These are phyloP conservation scores for Limonium bicolor DNA, from an alignment of 148 eudicot genomes.

Conservation along the genomic window DNA sequence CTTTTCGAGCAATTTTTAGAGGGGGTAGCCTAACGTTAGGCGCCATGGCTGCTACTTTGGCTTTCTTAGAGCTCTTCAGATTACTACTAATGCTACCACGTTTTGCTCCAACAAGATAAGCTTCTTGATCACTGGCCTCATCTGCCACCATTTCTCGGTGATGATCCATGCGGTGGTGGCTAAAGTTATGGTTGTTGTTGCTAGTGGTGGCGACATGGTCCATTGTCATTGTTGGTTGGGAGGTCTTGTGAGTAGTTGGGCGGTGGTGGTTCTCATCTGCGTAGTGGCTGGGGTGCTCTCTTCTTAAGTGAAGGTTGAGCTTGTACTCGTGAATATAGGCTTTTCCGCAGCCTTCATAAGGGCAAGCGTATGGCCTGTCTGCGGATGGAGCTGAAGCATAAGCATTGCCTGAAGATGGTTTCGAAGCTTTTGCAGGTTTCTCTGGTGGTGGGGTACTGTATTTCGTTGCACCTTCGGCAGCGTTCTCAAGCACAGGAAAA, in stretches of 20 bases:
- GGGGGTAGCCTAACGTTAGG: constrained; percentile 62
- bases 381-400: constrained; percentile 61
- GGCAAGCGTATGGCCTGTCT: constrained; percentile 79
- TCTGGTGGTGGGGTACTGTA: constrained; percentile 51
- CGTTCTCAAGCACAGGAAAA: constrained; percentile 29
- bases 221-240: constrained; percentile 26
- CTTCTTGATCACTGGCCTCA: constrained; percentile 80
- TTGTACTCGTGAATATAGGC: constrained; percentile 96
- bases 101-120: constrained; percentile 36
- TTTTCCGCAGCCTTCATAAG: constrained; percentile 85
- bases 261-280: constrained; percentile 42
- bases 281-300: constrained; percentile 83
- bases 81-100: constrained; percentile 31
- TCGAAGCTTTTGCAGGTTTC: constrained; percentile 55
- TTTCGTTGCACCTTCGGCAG: constrained; percentile 26
- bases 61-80: constrained; percentile 44
- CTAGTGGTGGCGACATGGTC: too few relatives aligned
- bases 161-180: constrained; percentile 63
- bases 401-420: constrained; percentile 23
- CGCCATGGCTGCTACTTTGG: constrained; percentile 39
- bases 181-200: constrained; percentile 4
- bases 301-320: constrained; percentile 76
- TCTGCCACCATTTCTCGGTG: too few relatives aligned
- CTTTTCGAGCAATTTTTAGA: constrained; percentile 29
- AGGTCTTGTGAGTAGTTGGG: too few relatives aligned